Percentiles rank a stretch among this genome's conserved stretches.
Conservation (phyloP, 2,329 filamentous ascomycete species). For the Aspergillus vadensis region DNA sequence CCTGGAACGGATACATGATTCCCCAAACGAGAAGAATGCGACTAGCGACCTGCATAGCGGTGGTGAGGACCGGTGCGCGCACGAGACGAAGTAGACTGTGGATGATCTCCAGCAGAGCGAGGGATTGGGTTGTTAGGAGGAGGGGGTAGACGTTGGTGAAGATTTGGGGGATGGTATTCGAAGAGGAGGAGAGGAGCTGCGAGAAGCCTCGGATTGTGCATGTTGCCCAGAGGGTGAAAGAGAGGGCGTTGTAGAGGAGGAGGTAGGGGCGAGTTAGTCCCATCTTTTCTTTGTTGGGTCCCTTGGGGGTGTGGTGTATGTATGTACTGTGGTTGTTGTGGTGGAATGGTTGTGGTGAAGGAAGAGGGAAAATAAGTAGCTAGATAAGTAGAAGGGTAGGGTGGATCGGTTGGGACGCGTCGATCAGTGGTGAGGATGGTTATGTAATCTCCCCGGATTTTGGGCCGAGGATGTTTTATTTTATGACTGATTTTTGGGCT, state of each 20-base stretch:
- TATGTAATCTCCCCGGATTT: constrained; percentile 8
- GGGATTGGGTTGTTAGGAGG: constrained; percentile 70
- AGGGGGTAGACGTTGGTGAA: constrained; percentile 52
- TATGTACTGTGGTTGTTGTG: neutral
- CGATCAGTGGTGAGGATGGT: neutral
- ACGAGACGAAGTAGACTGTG: constrained; percentile 82
- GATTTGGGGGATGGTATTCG: constrained; percentile 46
- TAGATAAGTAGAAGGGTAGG: neutral
- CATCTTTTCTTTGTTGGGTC: constrained; percentile 13
- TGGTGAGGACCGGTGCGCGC: constrained; percentile 80
- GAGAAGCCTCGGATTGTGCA: constrained; percentile 71
- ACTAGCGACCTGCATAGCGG: constrained; percentile 83
- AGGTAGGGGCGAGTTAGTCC: constrained; percentile 68
- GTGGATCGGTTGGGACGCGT: neutral
- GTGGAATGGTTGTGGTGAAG: neutral
- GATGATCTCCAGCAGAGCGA: constrained; percentile 78
- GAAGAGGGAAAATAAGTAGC: neutral
- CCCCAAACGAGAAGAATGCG: constrained; percentile 89
- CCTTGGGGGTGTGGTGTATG: neutral
- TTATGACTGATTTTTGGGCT: neutral
- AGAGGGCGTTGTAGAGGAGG: constrained; percentile 80
- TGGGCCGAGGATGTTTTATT: neutral
- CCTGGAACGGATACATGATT: constrained; percentile 73
- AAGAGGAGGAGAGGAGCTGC: constrained; percentile 41
- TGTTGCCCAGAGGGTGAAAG: constrained; percentile 73